Conservation (phyloP, 2,329 filamentous ascomycete genomes). For the Podosphaera fusca region DNA sequence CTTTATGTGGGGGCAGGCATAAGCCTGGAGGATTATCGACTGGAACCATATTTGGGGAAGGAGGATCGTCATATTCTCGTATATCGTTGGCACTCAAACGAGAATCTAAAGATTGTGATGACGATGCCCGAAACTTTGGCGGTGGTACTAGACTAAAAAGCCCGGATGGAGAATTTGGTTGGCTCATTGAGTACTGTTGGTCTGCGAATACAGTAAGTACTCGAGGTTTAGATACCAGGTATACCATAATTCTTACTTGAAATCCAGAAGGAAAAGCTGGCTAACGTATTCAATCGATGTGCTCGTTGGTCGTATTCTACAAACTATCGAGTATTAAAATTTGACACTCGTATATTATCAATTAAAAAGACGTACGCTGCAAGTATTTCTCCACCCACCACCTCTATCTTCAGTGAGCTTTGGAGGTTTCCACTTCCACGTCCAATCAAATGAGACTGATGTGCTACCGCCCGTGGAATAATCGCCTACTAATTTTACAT, state of each 20-base stretch:
- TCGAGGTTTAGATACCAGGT: background rate
- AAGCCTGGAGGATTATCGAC: constrained; percentile 16
- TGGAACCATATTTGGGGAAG: constrained; percentile 25
- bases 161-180: constrained; percentile 45
- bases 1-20: constrained; percentile 6
- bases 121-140: constrained; percentile 61
- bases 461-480: constrained; percentile 63
- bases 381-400: constrained; percentile 86
- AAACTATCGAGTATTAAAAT: constrained; percentile 32
- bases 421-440: constrained; percentile 91
- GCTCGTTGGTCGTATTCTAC: constrained; percentile 91
- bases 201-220: constrained; percentile 8
- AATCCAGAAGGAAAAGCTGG: constrained; percentile 89
- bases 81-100: constrained; percentile 49
- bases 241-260: constrained; percentile 32
- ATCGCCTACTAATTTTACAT: constrained; percentile 86
- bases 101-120: constrained; percentile 66
- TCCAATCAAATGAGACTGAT: constrained; percentile 79
- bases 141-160: constrained; percentile 51
- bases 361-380: constrained; percentile 38
- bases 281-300: constrained; percentile 69
- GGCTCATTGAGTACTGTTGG: constrained; percentile 20
- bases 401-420: constrained; percentile 59
- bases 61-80: constrained; percentile 28
- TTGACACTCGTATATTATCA: background rate